Base-by-base conservation (phyloP, 139 green algal genomes). In the Chlorella ohadii region DNA sequence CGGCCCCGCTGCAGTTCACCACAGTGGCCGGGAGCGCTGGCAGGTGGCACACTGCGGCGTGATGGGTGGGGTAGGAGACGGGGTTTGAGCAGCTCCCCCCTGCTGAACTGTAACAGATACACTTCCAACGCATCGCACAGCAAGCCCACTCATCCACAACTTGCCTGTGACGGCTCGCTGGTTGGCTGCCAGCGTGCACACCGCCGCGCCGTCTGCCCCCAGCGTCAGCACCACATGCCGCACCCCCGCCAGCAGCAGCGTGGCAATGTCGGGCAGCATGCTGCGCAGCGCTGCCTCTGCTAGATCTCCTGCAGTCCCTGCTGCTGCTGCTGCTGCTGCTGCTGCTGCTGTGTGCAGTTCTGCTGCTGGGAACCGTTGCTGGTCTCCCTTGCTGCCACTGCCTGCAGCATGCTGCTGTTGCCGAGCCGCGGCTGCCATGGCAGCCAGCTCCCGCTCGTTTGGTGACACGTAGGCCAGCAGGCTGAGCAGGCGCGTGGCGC, bases 1-100 rank as follows among this genome's bases (percentile, higher is more conserved):
- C 91, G 68, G 91, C 91, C 1, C 92, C 92, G 77, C 90, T 95
- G 70, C 86, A 80, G 83, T 87, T 95, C 22, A 91, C 83, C 1
- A 95, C 87, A 5, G 72, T 51, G 12, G 91, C 89, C 38, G 90
- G 86, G 44, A 89, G 51, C 4, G 90, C 85, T 22, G 88, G 87
- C 65, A 87, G 23, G 39, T 82, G 76, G 27, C 39, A 36, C 0
- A 72, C 76, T 82, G 76, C 76, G 20, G 51, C 33, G 27, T 12
- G 33, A 7, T 9, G 51, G 25, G 78, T 74, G 59, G 22, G 67
- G 51, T 9, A 56, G 20, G 3, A 57, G 44, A 55, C 44, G 7
- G 11, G 6, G 11, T 55, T 55, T 11, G 11, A 11, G 7, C 44
- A 6, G 6, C 44, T 6, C 44, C 7, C 11, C 7, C 44, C 7